Evolutionary conservation across 148 eudicot genomes (phyloP).

Genomic region (Camellia granthamiana): DNA sequence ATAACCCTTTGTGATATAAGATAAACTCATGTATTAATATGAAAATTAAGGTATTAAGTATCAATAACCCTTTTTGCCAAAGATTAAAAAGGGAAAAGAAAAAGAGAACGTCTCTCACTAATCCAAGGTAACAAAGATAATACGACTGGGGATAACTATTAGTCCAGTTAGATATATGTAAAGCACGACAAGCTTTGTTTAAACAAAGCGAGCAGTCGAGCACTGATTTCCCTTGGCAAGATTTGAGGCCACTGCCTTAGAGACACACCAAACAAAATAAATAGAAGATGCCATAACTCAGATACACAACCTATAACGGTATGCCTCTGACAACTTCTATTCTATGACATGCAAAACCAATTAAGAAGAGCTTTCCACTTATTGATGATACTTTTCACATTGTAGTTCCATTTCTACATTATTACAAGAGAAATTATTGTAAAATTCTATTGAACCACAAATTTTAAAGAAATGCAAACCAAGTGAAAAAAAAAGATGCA

Average conservation of each 20-base stretch:
- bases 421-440: neutral
- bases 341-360: neutral
- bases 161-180: neutral
- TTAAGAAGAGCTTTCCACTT: slow-evolving; percentile 3
- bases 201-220: neutral
- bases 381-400: neutral
- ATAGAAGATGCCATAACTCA: neutral
- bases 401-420: neutral
- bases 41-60: too few relatives aligned
- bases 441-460: neutral
- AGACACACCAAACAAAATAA: neutral
- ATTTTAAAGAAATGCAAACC: neutral
- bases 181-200: neutral
- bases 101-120: neutral
- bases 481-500: neutral
- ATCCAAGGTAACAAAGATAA: neutral
- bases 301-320: neutral
- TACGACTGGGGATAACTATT: neutral
- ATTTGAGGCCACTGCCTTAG: neutral
- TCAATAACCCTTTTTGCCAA: neutral
- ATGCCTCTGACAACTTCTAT: neutral
- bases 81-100: neutral
- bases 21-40: neutral
- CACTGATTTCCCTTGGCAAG: neutral
- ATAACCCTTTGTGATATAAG: neutral